These are phyloP conservation scores for Allium fistulosum DNA, from an alignment of 106 monocot species.

Conservation along the genomic window DNA sequence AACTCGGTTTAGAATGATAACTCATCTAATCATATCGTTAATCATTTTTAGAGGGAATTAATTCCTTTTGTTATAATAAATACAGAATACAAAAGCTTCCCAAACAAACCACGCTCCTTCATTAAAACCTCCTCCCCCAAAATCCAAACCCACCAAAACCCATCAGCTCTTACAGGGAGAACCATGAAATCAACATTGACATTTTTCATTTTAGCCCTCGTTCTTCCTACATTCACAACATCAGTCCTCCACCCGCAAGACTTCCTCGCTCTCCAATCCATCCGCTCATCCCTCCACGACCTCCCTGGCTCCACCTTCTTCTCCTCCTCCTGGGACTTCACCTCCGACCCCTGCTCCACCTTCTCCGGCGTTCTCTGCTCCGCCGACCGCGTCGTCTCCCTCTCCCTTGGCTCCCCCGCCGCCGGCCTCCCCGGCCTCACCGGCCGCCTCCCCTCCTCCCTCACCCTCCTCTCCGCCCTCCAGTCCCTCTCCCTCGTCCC, in stretches of 20 bases:
- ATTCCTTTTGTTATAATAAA: no score
- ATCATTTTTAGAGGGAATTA: no score
- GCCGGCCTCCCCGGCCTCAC: constrained; percentile 49
- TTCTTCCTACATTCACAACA: no score
- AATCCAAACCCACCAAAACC: no score
- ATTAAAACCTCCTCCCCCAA: no score
- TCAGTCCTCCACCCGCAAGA: constrained; percentile 60
- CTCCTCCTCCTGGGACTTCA: constrained; percentile 67
- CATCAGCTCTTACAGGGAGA: no score
- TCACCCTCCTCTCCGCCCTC: constrained; percentile 54
- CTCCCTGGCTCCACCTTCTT: constrained; percentile 77
- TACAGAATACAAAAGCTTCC: no score
- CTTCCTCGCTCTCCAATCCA: constrained; percentile 62
- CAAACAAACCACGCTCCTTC: no score
- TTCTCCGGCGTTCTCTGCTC: constrained; percentile 43
- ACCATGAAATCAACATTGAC: no score
- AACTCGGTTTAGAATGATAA: no score
- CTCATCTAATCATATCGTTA: no score
- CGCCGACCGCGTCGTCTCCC: constrained; percentile 41
- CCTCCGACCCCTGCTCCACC: constrained; percentile 57
- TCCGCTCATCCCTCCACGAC: constrained; percentile 54
- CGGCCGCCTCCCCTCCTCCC: constrained; percentile 32
- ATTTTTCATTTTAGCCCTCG: no score
- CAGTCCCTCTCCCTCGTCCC: constrained; percentile 63
- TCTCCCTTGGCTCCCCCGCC: constrained; percentile 54